phyloP scores from a whole-genome alignment of 2,329 filamentous ascomycete genomes.

The Exophiala mesophila region DNA sequence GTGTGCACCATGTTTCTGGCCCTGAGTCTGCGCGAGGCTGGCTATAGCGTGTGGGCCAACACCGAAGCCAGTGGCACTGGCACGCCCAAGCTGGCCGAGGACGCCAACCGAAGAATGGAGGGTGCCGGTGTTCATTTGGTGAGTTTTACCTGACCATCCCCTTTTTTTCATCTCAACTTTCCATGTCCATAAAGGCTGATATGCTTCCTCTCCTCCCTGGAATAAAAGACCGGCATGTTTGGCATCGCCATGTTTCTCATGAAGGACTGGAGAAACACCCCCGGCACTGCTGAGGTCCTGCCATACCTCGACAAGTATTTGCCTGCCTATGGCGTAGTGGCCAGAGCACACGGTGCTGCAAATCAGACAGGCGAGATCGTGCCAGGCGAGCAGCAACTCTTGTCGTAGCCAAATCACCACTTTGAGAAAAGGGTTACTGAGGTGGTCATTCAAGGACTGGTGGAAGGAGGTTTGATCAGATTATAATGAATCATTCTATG shows the following conservation, averaged over 20 bases:
- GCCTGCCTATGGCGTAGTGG: slow-evolving; percentile 61
- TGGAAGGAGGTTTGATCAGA: too few species aligned
- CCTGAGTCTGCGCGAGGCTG: slow-evolving; percentile 64
- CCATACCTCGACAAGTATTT: slow-evolving; percentile 61
- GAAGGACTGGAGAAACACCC: slow-evolving; percentile 62
- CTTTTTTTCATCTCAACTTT: too few species aligned
- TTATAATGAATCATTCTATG: too few species aligned
- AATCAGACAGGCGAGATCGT: slow-evolving; percentile 56
- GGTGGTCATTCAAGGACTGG: too few species aligned
- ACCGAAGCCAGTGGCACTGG: slow-evolving; percentile 67
- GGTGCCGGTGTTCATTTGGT: slow-evolving; percentile 45
- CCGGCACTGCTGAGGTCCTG: slow-evolving; percentile 53
- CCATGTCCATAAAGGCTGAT: too few species aligned
- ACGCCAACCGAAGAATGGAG: slow-evolving; percentile 18
- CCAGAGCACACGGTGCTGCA: slow-evolving; percentile 57
- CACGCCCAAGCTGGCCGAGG: slow-evolving; percentile 53
- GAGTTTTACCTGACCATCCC: slow-evolving; percentile 19
- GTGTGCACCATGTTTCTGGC: slow-evolving; percentile 67
- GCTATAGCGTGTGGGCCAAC: slow-evolving; percentile 70
- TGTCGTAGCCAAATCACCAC: too few species aligned
- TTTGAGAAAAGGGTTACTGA: too few species aligned
- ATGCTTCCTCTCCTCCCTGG: too few species aligned
- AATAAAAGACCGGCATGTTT: slow-evolving; percentile 50
- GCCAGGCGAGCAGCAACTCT: slow-evolving; percentile 45
- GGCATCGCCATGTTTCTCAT: slow-evolving; percentile 63